A percentile compares a stretch with the other conserved stretches of the same genome.
Conservation (phyloP, 2,329 filamentous ascomycete genomes). For the Trichophyton rubrum region DNA sequence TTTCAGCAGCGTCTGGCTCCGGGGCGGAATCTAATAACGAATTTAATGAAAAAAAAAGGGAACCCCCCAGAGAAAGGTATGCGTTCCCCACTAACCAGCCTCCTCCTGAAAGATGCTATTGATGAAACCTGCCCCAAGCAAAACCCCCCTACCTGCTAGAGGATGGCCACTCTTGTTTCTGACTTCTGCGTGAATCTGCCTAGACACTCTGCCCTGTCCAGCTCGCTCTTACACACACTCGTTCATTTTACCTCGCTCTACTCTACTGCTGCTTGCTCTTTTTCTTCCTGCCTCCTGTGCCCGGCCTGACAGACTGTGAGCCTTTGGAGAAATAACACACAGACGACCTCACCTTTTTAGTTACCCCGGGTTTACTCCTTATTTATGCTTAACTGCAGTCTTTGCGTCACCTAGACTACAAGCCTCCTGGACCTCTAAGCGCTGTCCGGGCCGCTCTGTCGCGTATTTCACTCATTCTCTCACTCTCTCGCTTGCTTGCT, state of each 20-base stretch:
- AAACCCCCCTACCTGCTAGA: neutral
- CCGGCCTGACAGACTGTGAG: too few relatives aligned
- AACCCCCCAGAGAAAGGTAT: neutral
- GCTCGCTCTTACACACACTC: neutral
- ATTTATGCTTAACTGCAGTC: neutral
- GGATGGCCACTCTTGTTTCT: neutral
- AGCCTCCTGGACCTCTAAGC: neutral
- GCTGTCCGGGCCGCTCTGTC: neutral
- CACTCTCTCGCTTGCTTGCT: neutral
- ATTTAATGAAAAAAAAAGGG: neutral
- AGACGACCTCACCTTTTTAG: neutral
- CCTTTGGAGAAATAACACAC: neutral
- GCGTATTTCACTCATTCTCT: neutral
- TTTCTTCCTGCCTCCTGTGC: too few relatives aligned
- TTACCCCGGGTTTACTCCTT: neutral
- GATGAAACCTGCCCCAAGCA: neutral
- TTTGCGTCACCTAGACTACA: neutral
- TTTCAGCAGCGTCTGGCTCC: neutral
- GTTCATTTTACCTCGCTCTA: neutral
- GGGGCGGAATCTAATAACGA: neutral
- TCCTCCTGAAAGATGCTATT: neutral
- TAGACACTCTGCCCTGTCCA: neutral
- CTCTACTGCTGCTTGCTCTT: too few relatives aligned
- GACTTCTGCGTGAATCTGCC: neutral
- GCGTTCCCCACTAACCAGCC: neutral